phyloP scores from a whole-genome alignment of 495 filamentous ascomycete species.

The Neurospora sp. region DNA sequence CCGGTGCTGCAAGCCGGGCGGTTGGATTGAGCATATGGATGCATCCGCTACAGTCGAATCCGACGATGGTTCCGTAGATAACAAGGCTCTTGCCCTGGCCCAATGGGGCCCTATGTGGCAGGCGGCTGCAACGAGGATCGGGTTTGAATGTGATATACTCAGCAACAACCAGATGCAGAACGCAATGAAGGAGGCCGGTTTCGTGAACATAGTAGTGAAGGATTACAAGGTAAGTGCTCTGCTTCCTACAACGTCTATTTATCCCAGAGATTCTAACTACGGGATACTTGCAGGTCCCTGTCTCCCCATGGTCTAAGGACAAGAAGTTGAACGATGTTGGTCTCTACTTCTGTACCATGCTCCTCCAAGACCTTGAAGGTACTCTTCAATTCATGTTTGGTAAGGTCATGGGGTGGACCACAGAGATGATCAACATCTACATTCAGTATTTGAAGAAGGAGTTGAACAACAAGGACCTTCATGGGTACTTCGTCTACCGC shows the following conservation, averaged over 20 bases:
- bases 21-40: slow-evolving; percentile 20
- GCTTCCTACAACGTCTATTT: background rate
- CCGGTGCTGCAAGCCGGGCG: slow-evolving; percentile 27
- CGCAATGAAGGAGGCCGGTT: slow-evolving; percentile 47
- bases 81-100: slow-evolving; percentile 8
- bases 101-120: slow-evolving; percentile 24
- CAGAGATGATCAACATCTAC: slow-evolving; percentile 7
- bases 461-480: slow-evolving; percentile 8
- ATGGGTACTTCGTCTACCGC: slow-evolving; percentile 10
- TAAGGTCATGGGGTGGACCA: slow-evolving; percentile 20
- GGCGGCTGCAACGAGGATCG: slow-evolving; percentile 6
- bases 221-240: slow-evolving; percentile 1
- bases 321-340: slow-evolving; percentile 42
- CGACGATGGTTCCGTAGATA: background rate
- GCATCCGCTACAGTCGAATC: background rate
- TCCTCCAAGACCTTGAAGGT: slow-evolving; percentile 17
- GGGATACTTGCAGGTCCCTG: background rate
- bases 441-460: slow-evolving; percentile 11
- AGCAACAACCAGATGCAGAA: slow-evolving; percentile 38
- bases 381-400: slow-evolving; percentile 13
- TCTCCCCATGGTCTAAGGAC: slow-evolving; percentile 8
- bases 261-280: background rate
- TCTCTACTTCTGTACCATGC: slow-evolving; percentile 8
- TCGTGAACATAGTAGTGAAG: slow-evolving; percentile 36
- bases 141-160: slow-evolving; percentile 1